Evolutionary conservation across 495 filamentous ascomycete species (phyloP).

Genomic region (Oleoguttula mirabilis): DNA sequence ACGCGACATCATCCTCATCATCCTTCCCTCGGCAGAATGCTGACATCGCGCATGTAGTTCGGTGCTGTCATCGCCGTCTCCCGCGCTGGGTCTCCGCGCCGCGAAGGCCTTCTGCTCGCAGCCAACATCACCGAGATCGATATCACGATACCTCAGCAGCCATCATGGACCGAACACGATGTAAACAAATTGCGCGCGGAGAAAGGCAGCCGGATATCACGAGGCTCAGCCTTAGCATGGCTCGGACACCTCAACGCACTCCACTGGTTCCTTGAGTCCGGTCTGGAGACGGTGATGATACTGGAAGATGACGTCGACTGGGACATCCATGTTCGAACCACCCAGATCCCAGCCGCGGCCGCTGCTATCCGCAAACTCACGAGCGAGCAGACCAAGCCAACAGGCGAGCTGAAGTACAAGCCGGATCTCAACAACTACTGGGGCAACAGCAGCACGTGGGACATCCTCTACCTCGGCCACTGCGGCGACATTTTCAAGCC

Average conservation of each 20-base stretch:
- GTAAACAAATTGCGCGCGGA: slow-evolving; percentile 16
- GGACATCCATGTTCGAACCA: slow-evolving; percentile 31
- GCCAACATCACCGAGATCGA: slow-evolving; percentile 29
- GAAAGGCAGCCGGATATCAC: slow-evolving; percentile 14
- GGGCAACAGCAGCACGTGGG: slow-evolving; percentile 26
- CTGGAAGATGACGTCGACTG: slow-evolving; percentile 40
- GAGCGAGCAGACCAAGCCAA: slow-evolving; percentile 4
- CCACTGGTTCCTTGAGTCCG: slow-evolving; percentile 31
- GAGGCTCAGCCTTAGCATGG: slow-evolving; percentile 26
- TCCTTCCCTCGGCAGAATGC: background rate
- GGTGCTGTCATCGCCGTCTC: slow-evolving; percentile 29
- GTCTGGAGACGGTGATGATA: slow-evolving; percentile 34
- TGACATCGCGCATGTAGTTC: slow-evolving; percentile 15
- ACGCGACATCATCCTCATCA: background rate
- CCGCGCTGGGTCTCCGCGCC: slow-evolving; percentile 19
- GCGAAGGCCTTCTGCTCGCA: slow-evolving; percentile 22
- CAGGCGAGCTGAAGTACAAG: slow-evolving; percentile 8
- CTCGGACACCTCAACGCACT: slow-evolving; percentile 28
- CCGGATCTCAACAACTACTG: slow-evolving; percentile 21
- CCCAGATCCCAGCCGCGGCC: slow-evolving; percentile 25
- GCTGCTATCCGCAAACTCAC: slow-evolving; percentile 22
- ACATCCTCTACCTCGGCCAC: slow-evolving; percentile 34
- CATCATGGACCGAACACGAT: slow-evolving; percentile 27
- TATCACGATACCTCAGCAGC: slow-evolving; percentile 27
- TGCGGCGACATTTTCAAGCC: slow-evolving; percentile 30